Base-by-base conservation (phyloP, 1,139 yeast species). In the Pichia sp. region DNA sequence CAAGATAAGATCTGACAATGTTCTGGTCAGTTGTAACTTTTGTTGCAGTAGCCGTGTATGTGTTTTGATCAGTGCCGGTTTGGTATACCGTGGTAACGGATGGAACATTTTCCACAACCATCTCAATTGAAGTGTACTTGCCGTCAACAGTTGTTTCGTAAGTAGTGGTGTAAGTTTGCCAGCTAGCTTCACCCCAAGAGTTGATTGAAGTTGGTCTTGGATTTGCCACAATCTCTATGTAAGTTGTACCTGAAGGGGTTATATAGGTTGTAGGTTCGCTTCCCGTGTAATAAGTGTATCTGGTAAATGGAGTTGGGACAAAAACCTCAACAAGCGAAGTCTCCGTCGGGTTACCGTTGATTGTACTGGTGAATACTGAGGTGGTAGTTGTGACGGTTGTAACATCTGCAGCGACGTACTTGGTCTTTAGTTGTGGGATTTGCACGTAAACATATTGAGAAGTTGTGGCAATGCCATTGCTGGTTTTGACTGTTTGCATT, bases 251-350 rank as follows among this genome's bases (percentile, higher is more conserved):
- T 11, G 22, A 24, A 5, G 22, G 20, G n/a, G 27, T 30, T n/a
- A 32, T 28, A 15, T 16, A 29, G 9, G 37, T 33, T 12, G 34
- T 16, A 2, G 29, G 22, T 16, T 26, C 10, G 15, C 21, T 19
- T 17, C 32, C 29, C 17, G 30, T 23, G 8, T 22, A 16, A 16
- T n/a, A n/a, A n/a, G n/a, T n/a, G n/a, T 18, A 34, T 5, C 6
- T n/a, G 10, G 32, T 28, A 12, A 25, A 9, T 8, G 40, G 33
- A 12, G 34, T 18, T 13, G 41, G 41, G 19, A 38, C 41, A 24
- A 21, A 17, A 9, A 38, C 38, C 25, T 34, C 27, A 22, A 31
- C 22, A 6, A 15, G 31, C 3, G 40, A 30, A 7, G 44, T 33
- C 3, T 16, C 5, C 3, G 22, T 22, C 5, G 34, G 14, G 7